Percentiles rank a stretch among this genome's conserved stretches.
phyloP scores from a whole-genome alignment of 1,284 basidiomycete species.

The Microbotryum scabiosae region DNA sequence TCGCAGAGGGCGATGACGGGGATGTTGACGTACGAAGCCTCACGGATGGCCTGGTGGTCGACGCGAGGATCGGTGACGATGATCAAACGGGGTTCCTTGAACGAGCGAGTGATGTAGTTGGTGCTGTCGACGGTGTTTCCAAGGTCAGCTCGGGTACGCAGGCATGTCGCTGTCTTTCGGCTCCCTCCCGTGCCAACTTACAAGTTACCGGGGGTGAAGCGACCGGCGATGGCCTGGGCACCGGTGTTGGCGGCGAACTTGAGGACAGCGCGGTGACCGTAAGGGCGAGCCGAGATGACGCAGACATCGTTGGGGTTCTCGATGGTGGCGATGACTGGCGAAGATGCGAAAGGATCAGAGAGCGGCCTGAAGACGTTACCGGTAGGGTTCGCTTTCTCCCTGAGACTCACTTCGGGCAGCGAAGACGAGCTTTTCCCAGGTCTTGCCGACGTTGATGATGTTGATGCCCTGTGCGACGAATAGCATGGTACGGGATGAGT shows the following conservation, averaged over 20 bases:
- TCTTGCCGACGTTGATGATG: conserved; percentile 97
- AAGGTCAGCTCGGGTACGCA: not conserved
- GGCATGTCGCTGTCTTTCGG: not conserved
- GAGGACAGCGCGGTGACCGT: conserved; percentile 98
- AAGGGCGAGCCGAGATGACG: conserved; percentile 95
- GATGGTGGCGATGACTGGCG: conserved; percentile 46
- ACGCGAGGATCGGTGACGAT: conserved; percentile 97
- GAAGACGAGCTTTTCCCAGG: conserved; percentile 97
- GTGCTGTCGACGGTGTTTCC: not conserved
- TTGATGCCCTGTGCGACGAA: conserved; percentile 62
- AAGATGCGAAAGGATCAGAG: not conserved
- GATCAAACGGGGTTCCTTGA: conserved; percentile 99
- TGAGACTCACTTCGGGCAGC: conserved; percentile 67
- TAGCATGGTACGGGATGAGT: conserved; percentile 35
- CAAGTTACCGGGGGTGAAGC: conserved; percentile 91
- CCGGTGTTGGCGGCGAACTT: conserved; percentile 98
- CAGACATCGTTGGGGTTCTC: conserved; percentile 98
- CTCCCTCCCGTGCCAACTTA: not conserved
- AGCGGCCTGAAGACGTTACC: not conserved
- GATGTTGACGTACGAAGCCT: conserved; percentile 99
- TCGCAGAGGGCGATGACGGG: conserved; percentile 98
- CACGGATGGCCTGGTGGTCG: conserved; percentile 99
- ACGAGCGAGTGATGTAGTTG: conserved; percentile 77
- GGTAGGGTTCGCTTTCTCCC: conserved; percentile 51
- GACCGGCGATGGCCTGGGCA: conserved; percentile 95